phyloP scores from a whole-genome alignment of 2,329 filamentous ascomycete species.

The Chaetomium olivaceum region DNA sequence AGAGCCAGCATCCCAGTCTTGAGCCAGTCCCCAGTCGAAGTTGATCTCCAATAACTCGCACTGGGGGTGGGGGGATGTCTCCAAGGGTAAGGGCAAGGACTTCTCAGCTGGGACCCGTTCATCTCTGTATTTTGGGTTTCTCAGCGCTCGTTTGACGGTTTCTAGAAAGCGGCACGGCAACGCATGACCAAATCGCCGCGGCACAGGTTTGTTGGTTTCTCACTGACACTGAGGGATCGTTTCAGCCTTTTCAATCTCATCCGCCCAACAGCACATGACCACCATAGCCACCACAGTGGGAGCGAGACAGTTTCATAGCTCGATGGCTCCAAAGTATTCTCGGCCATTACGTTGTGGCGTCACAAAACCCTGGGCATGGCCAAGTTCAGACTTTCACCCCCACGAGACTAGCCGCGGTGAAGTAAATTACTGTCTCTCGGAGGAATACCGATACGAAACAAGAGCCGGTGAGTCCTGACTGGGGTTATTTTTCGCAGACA shows the following conservation, averaged over 20 bases:
- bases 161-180: constrained; percentile 15
- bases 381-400: not conserved
- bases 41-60: not conserved
- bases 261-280: constrained; percentile 17
- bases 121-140: not conserved
- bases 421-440: not conserved
- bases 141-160: not conserved
- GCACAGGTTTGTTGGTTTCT: constrained; percentile 7
- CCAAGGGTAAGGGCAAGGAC: not conserved
- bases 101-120: not conserved
- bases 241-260: constrained; percentile 14
- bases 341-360: not conserved
- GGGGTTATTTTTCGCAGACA: not conserved
- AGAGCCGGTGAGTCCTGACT: not conserved
- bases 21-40: not conserved
- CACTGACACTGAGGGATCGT: constrained; percentile 3
- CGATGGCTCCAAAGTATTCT: not conserved
- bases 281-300: not conserved
- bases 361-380: not conserved
- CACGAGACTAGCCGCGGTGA: not conserved
- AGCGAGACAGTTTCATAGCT: not conserved
- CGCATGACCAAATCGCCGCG: constrained; percentile 20
- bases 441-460: not conserved
- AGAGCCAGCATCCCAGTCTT: not conserved
- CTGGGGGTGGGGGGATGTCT: not conserved